Percentiles rank a stretch among this genome's conserved stretches.
These are phyloP conservation scores for Penicillium canariense DNA, from an alignment of 495 filamentous ascomycete genomes.

Conservation along the genomic window DNA sequence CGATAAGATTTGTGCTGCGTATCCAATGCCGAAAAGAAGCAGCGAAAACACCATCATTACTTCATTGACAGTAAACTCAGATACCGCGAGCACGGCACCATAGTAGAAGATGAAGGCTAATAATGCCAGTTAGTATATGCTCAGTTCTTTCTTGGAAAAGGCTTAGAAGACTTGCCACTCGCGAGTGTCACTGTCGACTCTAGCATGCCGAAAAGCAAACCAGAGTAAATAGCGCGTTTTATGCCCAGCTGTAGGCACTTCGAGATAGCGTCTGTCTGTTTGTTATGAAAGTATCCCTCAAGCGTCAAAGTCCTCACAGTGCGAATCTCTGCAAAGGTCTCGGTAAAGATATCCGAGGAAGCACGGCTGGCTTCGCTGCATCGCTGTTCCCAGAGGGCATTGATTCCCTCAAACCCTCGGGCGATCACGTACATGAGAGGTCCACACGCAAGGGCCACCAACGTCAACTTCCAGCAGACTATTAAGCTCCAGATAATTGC, in stretches of 20 bases:
- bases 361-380: constrained; percentile 58
- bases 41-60: constrained; percentile 78
- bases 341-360: constrained; percentile 61
- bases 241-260: constrained; percentile 30
- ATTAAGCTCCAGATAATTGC: constrained; percentile 71
- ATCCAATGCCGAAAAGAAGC: constrained; percentile 77
- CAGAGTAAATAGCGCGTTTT: constrained; percentile 55
- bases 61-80: constrained; percentile 47
- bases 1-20: constrained; percentile 62
- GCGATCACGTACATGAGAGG: constrained; percentile 69
- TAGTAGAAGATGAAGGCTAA: constrained; percentile 83
- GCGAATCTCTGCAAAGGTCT: constrained; percentile 79
- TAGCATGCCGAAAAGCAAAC: constrained; percentile 71
- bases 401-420: constrained; percentile 57
- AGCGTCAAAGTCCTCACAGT: constrained; percentile 78
- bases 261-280: constrained; percentile 53
- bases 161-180: constrained; percentile 44
- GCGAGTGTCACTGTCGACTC: constrained; percentile 69
- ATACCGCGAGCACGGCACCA: constrained; percentile 60
- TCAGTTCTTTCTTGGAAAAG: neutral
- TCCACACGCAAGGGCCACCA: constrained; percentile 66
- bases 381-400: constrained; percentile 66
- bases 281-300: constrained; percentile 69
- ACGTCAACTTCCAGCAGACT: constrained; percentile 77
- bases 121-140: constrained; percentile 4